Evolutionary conservation across 352 stramenopile genomes (phyloP), one percentile per base, ranked within the genome.

Genomic region (Pilasporangium apinafurcum): DNA sequence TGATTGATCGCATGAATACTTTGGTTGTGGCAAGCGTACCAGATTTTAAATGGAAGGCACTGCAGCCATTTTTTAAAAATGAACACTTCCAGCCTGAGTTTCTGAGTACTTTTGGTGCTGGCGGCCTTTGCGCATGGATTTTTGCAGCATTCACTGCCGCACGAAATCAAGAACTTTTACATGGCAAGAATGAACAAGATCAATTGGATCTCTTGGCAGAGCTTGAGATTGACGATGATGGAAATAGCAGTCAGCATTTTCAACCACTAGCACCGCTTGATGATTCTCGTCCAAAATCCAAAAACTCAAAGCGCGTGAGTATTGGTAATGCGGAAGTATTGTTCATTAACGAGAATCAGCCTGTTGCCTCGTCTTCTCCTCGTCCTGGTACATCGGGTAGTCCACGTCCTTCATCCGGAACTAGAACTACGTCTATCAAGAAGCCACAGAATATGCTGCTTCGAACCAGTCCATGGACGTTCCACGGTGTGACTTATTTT

Each of bases 331-430:
- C 73, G 4, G 69, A 82, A 28, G 66, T 83, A 31, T 49, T 86
- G 18, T 83, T 86, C 28, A 83, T 86, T 51, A 86, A 86, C 48
- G 73, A 86, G 41, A 83, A 83, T 43, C 49, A 82, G 17, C 69
- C 73, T 8, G 65, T 80, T 12, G 59, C 60, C 21, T 48, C 38
- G 21, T 51, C 54, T 7, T 20, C 51, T 12, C 37, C 57, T 31
- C 49, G 44, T n/a, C n/a, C n/a, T n/a, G n/a, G n/a, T n/a, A n/a
- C n/a, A n/a, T n/a, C n/a, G n/a, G n/a, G n/a, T n/a, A n/a, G n/a
- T n/a, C 32, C 48, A 6, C 48, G 39, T 9, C 48, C 48, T 18
- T 31, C 26, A 8, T 54, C 38, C 20, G 27, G 38, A n/a, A 26
- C 25, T 21, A 39, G 43, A 36, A 33, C 35, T 1, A 5, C 35